A percentile compares a stretch with the other conserved stretches of the same genome.
phyloP scores from a whole-genome alignment of 345 rosid genomes.

The Turnera subulata region DNA sequence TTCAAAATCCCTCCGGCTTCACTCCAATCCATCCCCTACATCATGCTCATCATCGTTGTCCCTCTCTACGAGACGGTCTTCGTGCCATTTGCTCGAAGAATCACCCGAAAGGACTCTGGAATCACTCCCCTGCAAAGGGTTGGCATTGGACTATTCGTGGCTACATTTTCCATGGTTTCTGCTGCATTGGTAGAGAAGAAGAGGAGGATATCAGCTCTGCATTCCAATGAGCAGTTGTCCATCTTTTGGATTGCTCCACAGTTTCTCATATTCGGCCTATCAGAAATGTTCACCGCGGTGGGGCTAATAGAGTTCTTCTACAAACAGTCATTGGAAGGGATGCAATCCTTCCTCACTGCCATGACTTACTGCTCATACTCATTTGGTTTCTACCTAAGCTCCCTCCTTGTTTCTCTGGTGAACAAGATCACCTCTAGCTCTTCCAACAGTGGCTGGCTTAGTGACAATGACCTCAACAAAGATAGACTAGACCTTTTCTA shows the following conservation, averaged over 20 bases:
- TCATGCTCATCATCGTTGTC: conserved; percentile 16
- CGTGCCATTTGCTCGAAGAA: conserved; percentile 13
- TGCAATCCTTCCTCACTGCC: conserved; percentile 64
- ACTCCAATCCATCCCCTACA: conserved; percentile 16
- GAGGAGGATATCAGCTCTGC: conserved; percentile 32
- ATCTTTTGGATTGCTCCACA: conserved; percentile 72
- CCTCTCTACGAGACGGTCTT: conserved; percentile 19
- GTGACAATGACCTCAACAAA: conserved; percentile 47
- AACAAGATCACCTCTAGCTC: conserved; percentile 42
- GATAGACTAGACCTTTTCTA: conserved; percentile 62
- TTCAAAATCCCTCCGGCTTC: conserved; percentile 22
- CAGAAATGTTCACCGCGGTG: conserved; percentile 69
- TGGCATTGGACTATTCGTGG: conserved; percentile 50
- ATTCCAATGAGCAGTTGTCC: conserved; percentile 28
- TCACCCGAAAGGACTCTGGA: conserved; percentile 16
- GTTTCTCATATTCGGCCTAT: conserved; percentile 54
- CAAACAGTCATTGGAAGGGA: conserved; percentile 54
- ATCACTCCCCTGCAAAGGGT: conserved; percentile 23
- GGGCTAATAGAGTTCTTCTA: conserved; percentile 74
- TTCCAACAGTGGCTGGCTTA: conserved; percentile 52
- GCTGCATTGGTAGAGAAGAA: conserved; percentile 51
- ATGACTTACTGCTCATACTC: conserved; percentile 63
- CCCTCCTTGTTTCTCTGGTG: conserved; percentile 53
- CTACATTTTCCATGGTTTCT: conserved; percentile 60
- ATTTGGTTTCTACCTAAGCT: conserved; percentile 63